Evolutionary conservation across 805 yeast species (phyloP).

Genomic region (Yamadazyma nakazawae): DNA sequence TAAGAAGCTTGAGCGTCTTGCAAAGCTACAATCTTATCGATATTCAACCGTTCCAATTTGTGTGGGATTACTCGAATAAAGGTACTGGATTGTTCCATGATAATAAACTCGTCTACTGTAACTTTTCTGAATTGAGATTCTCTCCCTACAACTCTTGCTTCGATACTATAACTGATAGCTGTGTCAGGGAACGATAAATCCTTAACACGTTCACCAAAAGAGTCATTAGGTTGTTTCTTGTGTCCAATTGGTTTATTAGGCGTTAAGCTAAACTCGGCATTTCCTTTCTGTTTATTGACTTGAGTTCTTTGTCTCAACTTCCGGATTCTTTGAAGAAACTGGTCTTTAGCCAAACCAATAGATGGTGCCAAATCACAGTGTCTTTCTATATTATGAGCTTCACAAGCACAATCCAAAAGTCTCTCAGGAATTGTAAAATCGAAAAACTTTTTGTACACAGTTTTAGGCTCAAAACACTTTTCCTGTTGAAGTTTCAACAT

Average conservation of each 20-base stretch:
- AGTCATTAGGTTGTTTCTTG: neutral
- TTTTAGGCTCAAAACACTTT: constrained; percentile 28
- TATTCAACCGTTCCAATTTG: neutral
- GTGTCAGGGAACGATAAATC: constrained; percentile 35
- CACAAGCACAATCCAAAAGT: constrained; percentile 35
- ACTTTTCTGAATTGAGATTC: constrained; percentile 29
- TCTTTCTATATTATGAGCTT: constrained; percentile 28
- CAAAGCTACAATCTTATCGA: constrained; percentile 19
- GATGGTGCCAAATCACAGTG: constrained; percentile 39
- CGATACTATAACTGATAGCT: constrained; percentile 32
- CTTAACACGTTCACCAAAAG: constrained; percentile 12
- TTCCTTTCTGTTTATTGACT: constrained; percentile 9
- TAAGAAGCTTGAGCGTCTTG: constrained; percentile 31
- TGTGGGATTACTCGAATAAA: constrained; percentile 26
- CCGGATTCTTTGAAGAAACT: constrained; percentile 21
- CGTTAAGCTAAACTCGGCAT: constrained; percentile 4
- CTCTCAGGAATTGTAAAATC: constrained; percentile 37
- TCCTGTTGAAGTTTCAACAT: constrained; percentile 21
- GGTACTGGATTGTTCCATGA: constrained; percentile 28
- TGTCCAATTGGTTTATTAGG: neutral
- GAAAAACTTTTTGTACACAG: constrained; percentile 38
- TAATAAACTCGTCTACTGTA: constrained; percentile 26
- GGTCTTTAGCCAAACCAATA: constrained; percentile 31
- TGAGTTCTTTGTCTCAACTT: constrained; percentile 22
- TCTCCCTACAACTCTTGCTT: constrained; percentile 37